Percentiles rank a stretch among this genome's conserved stretches.
Evolutionary conservation across 2,329 filamentous ascomycete species (phyloP).

Genomic region (Aspergillus niger): DNA sequence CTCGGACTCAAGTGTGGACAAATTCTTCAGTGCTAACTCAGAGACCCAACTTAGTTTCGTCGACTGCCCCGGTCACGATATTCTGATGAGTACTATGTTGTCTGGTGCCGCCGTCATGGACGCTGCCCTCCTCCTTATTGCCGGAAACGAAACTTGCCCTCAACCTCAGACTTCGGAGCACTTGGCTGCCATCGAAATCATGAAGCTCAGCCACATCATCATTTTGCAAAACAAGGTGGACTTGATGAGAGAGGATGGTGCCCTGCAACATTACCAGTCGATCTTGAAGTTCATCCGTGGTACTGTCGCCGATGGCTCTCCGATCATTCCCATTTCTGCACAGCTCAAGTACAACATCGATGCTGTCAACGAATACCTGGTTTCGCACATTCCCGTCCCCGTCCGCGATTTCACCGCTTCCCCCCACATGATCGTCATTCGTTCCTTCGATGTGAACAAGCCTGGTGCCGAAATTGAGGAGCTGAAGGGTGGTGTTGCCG

Average conservation of each 20-base stretch:
- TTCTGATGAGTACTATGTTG: conserved; percentile 99
- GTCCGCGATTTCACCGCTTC: conserved; percentile 86
- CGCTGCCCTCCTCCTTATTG: conserved; percentile 91
- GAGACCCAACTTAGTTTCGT: conserved; percentile 68
- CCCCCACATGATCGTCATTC: conserved; percentile 98
- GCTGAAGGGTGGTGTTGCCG: conserved; percentile 96
- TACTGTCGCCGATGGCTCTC: conserved; percentile 91
- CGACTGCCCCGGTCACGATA: conserved; percentile 99
- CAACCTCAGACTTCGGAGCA: conserved; percentile 99
- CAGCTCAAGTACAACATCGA: conserved; percentile 99
- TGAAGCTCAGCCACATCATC: conserved; percentile 99
- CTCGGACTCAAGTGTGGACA: neutral
- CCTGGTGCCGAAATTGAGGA: conserved; percentile 98
- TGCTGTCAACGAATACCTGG: conserved; percentile 92
- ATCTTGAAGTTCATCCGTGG: conserved; percentile 98
- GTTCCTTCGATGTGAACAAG: conserved; percentile 99
- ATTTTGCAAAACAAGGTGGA: conserved; percentile 99
- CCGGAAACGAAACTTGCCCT: conserved; percentile 96
- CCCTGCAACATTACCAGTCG: conserved; percentile 90
- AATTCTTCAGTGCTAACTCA: conserved; percentile 11
- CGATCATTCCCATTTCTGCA: conserved; percentile 94
- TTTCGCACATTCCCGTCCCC: conserved; percentile 92
- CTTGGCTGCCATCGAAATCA: conserved; percentile 98
- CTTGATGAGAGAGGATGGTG: conserved; percentile 93
- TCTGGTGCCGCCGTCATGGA: conserved; percentile 99